Conservation (phyloP, 805 yeast genomes). For the Ogataea pilisensis region DNA sequence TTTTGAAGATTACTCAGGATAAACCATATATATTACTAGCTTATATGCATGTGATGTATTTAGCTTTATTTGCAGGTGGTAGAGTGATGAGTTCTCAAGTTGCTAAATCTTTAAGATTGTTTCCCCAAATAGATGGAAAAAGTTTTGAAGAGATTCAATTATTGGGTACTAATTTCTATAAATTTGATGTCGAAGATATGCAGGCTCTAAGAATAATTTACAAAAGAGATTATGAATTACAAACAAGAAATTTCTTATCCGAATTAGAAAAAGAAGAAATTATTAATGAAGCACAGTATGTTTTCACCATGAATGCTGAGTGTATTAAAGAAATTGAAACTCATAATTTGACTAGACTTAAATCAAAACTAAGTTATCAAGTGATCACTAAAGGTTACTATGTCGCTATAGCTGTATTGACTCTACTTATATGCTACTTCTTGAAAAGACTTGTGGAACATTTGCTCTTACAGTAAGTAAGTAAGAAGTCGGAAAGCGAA, state of each 20-base stretch:
- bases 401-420: constrained; percentile 32
- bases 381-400: constrained; percentile 50
- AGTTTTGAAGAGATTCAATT: constrained; percentile 58
- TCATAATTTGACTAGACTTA: constrained; percentile 57
- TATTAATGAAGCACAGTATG: constrained; percentile 61
- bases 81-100: constrained; percentile 64
- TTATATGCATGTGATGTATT: constrained; percentile 79
- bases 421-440: constrained; percentile 32
- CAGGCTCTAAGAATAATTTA: constrained; percentile 59
- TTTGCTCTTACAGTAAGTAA: constrained; percentile 7
- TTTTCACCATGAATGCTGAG: constrained; percentile 57
- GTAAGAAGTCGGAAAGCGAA: neutral
- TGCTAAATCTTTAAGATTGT: constrained; percentile 62
- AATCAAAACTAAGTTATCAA: constrained; percentile 51
- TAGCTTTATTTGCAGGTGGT: constrained; percentile 87
- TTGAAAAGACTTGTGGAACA: constrained; percentile 31
- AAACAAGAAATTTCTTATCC: constrained; percentile 64
- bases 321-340: constrained; percentile 65
- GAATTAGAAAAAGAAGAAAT: constrained; percentile 69
- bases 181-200: constrained; percentile 62
- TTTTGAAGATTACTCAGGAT: constrained; percentile 45
- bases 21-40: constrained; percentile 74
- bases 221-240: constrained; percentile 73
- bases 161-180: constrained; percentile 67
- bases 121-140: constrained; percentile 69